Base-by-base conservation (phyloP, 805 yeast species). In the Millerozyma acaciae region DNA sequence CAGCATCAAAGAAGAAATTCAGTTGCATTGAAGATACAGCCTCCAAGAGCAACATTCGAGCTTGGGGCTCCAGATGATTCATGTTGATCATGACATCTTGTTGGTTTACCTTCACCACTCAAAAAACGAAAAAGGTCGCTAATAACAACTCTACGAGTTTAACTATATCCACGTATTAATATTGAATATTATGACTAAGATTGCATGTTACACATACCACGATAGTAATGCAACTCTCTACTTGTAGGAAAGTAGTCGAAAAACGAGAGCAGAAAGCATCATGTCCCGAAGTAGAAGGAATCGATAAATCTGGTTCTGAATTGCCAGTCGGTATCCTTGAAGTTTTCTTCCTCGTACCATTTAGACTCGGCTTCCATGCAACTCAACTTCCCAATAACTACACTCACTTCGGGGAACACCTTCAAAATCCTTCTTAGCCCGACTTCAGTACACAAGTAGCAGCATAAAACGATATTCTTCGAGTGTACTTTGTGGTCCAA, bases 361-460 rank as follows among this genome's bases (percentile, higher is more conserved):
- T 22, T 25, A 3, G 39, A 22, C 6, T 38, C 37, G 10, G 44
- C 58, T 16, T 57, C 60, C 27, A 65, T 52, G 18, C 60, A 47
- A 38, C 85, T 76, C 39, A 84, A 56, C 39, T 73, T 72, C 1
- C 88, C 96, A 19, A 80, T 78, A 15, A 84, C 82, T 2, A 88
- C 61, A 18, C 73, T 73, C 2, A 89, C 79, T 2, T 70, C 53
- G 1, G 85, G 81, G 51, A 85, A 90, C 0, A 90, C 96, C 28
- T 75, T 73, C 34, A 78, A 55, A 2, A 90, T 71, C 34, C 97
- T 68, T 36, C 83, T 65, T 5, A 86, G 57, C 3, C 95, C 96
- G 22, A 77, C 66, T 44, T 83, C 93, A 0, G 94, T 78, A n/a
- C 87, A 84, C 33, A 82, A 55, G 49, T 84, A 84, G 4, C 81